Evolutionary conservation across 257 asterid genomes (phyloP).

Genomic region (Gardenia jasminoides): DNA sequence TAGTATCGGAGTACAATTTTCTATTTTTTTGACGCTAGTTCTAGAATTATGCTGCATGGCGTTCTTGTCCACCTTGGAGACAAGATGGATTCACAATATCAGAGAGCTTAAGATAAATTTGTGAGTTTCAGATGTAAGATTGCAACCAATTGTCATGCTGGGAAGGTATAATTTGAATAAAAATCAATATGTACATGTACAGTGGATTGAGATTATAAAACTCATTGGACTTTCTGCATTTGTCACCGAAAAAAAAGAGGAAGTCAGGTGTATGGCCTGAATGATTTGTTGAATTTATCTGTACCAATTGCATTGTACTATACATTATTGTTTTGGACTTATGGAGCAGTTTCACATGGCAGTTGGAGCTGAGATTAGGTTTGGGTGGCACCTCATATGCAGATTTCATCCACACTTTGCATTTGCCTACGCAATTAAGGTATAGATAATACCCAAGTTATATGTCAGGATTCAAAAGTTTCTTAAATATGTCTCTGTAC

Average conservation of each 20-base stretch:
- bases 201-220: neutral
- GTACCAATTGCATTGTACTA: neutral
- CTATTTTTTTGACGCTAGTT: neutral
- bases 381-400: slow-evolving; percentile 84
- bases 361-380: slow-evolving; percentile 90
- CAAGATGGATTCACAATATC: neutral
- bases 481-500: neutral
- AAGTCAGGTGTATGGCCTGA: neutral
- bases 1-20: neutral
- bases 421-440: slow-evolving; percentile 89
- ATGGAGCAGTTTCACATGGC: slow-evolving; percentile 29
- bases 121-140: neutral
- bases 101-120: neutral
- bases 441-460: slow-evolving; percentile 22
- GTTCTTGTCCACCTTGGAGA: neutral
- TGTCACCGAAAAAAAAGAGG: neutral
- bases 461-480: neutral
- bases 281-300: neutral
- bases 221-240: neutral
- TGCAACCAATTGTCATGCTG: neutral
- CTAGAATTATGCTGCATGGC: neutral
- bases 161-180: neutral
- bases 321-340: slow-evolving; percentile 2
- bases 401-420: slow-evolving; percentile 73
- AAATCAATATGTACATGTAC: no score